Evolutionary conservation across 139 green algal genomes (phyloP).

Genomic region (Astrephomene gubernaculifera): DNA sequence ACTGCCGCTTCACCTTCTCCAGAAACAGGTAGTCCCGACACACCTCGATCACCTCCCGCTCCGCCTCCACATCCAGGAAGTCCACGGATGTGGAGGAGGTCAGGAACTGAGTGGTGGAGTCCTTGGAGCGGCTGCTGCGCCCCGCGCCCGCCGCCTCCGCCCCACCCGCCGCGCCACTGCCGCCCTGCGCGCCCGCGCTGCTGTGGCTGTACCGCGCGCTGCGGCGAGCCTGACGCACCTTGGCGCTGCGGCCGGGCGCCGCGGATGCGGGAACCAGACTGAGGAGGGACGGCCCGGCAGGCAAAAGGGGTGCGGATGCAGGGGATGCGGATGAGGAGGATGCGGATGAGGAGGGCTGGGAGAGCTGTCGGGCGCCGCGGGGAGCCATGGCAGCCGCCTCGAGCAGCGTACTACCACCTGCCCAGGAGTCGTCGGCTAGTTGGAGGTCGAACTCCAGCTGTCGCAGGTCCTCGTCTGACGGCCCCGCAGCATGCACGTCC

Average conservation of each 20-base stretch:
- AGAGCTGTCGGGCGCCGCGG: too few relatives aligned
- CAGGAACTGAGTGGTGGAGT: conserved; percentile 11
- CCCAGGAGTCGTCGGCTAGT: too few relatives aligned
- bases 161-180: not conserved
- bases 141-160: not conserved
- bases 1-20: conserved; percentile 59
- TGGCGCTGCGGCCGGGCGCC: conserved; percentile 1
- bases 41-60: conserved; percentile 79
- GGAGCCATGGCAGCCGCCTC: not conserved
- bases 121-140: not conserved
- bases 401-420: not conserved
- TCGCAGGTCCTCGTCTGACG: conserved; percentile 16
- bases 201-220: not conserved
- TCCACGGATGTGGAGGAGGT: conserved; percentile 57
- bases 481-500: not conserved
- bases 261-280: not conserved
- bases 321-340: too few relatives aligned
- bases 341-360: too few relatives aligned
- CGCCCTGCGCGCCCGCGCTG: not conserved
- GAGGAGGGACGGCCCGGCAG: conserved; percentile 22
- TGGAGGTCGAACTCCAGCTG: not conserved
- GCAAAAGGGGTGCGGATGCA: too few relatives aligned
- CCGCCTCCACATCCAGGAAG: conserved; percentile 65
- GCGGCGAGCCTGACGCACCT: not conserved
- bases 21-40: conserved; percentile 82